Evolutionary conservation across 1,284 basidiomycete species (phyloP), one percentile per base, ranked within the genome.

Genomic region (Afroboletus lepidellus): DNA sequence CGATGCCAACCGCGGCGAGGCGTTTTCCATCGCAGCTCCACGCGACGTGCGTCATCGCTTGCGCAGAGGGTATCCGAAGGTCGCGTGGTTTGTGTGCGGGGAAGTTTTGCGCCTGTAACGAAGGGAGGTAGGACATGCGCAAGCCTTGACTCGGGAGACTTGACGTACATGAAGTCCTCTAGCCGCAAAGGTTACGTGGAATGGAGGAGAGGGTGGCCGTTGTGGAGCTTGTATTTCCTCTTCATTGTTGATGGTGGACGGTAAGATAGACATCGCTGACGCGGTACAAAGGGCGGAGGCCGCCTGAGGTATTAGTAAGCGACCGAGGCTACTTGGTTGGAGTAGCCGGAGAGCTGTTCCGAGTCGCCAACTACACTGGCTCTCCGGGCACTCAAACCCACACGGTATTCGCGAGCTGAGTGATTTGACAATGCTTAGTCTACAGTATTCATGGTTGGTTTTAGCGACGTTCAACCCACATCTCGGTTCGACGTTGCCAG

Each of bases 11-110:
- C 15, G 82, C 87, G 8, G 84, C 87, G 15, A 91, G 72, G 54
- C 85, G 84, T 69, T 84, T 84, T 11, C 88, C 88, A 64, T 90
- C 88, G 60, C 87, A 90, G 61, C 76, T 90, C 88, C 88, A 91
- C 0, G 86, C 85, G 46, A 90, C 80, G 63, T 88, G 85, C 44
- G 76, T 85, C 75, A 89, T 85, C 1, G 80, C 74, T 57, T 85
- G 81, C 11, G 78, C 66, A 42, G 80, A 81, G 3, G 80, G 72
- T 55, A 87, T 79, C n/a, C 84, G 78, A 54, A 84, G 77, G 64
- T 90, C 86, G 62, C 86, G 78, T 5, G 86, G 87, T 62, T 85
- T 84, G 68, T 88, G 87, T 2, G 86, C 83, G 53, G 87, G 83
- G 67, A 90, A 90, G 8, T 77, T 85, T 33, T 87, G 87, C 48